Evolutionary conservation across 192 early-diverging fungal species (phyloP), one percentile per base, ranked within the genome.

Genomic region (Gonapodya prolifera): DNA sequence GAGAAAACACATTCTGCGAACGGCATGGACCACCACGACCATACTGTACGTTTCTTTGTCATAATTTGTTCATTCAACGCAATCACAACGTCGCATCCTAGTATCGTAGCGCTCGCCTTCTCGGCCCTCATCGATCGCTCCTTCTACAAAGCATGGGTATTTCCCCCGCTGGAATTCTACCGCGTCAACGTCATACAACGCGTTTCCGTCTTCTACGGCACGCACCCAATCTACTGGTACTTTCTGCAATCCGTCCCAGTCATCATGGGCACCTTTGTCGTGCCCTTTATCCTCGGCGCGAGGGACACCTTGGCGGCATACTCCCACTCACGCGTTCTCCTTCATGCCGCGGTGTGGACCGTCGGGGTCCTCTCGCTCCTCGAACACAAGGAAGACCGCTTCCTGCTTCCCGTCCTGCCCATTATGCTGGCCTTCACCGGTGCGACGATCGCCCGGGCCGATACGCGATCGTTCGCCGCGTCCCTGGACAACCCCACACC

Each of bases 341-440:
- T 83, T 0, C 31, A 80, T 13, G 81, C 92, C 2, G 80, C 85
- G 13, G 33, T 82, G 2, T 86, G 85, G 78, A 86, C 89, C 1
- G 69, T 88, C 28, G 61, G 81, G 1, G 80, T 92, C n/a, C 95
- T 94, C 78, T 94, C 91, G 69, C 70, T 93, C 31, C 82, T 95
- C 0, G 78, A 88, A 8, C 97, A 99, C 77, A 99, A 97, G 86
- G 97, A 99, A 82, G 96, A 94, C 81, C 89, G 97, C 1, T 99
- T 99, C 81, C 81, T 99, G n/a, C 91, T 90, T 70, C 94, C 94
- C 1, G 82, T 97, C 16, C 81, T 99, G 34, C 92, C 97, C 45
- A 81, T 92, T 80, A 1, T 86, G 78, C 34, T 85, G 77, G 70
- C 92, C 73, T 75, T 88, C 83, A 75, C 83, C 35, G 45, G 45